A percentile compares a stretch with the other conserved stretches of the same genome.
phyloP scores from a whole-genome alignment of 2,329 filamentous ascomycete species.

The Fusarium sp. region DNA sequence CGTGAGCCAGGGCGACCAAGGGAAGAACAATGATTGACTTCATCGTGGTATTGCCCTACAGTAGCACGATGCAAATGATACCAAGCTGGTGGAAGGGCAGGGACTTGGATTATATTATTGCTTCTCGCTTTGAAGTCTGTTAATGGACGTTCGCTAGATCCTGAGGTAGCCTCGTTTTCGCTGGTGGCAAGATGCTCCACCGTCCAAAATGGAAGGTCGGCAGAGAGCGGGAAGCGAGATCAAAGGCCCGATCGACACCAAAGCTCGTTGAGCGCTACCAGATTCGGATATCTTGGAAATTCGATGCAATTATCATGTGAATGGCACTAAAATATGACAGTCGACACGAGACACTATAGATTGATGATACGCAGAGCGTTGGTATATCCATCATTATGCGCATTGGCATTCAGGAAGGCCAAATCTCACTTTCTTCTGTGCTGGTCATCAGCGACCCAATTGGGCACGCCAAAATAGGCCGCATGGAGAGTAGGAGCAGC shows the following conservation, averaged over 20 bases:
- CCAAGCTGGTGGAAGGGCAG: background rate
- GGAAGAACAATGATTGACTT: background rate
- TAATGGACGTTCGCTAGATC: background rate
- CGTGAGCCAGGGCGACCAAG: background rate
- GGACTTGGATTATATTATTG: background rate
- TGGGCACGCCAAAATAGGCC: background rate
- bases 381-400: background rate
- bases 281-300: background rate
- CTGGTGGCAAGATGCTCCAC: background rate
- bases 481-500: background rate
- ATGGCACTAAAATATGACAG: background rate
- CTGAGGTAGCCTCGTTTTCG: background rate
- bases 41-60: background rate
- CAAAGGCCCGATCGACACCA: background rate
- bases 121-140: background rate
- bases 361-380: background rate
- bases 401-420: background rate
- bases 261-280: background rate
- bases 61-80: no score
- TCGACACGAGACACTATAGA: background rate
- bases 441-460: background rate
- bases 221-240: background rate
- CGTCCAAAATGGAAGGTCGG: background rate
- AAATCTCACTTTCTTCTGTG: background rate
- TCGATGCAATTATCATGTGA: background rate